phyloP scores from a whole-genome alignment of 148 eudicot genomes.

The Amaranthus hypochondriacus region DNA sequence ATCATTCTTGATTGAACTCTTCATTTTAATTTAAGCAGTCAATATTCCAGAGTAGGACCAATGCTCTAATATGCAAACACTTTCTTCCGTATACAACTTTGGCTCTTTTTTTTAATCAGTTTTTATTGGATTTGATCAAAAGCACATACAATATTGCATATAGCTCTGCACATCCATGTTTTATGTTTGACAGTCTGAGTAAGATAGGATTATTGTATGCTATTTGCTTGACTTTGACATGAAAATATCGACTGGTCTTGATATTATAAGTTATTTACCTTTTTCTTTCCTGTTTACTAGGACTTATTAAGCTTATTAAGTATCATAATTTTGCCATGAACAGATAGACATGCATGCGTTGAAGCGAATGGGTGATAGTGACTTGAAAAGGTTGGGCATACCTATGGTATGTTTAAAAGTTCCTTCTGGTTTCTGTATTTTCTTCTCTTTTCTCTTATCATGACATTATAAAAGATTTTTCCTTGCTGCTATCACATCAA shows the following conservation, averaged over 20 bases:
- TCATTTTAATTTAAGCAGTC: background rate
- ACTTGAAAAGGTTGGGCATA: slow-evolving; percentile 83
- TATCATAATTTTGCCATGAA: slow-evolving; percentile 18
- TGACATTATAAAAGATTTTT: background rate
- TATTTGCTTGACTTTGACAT: background rate
- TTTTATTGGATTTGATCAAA: background rate
- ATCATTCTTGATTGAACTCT: background rate
- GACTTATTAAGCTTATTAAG: slow-evolving; percentile 3
- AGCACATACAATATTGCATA: background rate
- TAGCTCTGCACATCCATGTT: background rate
- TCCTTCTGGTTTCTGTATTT: background rate
- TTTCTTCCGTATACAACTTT: no score
- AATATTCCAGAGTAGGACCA: background rate
- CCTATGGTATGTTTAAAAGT: slow-evolving; percentile 50
- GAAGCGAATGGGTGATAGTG: slow-evolving; percentile 80
- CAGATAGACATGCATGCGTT: slow-evolving; percentile 84
- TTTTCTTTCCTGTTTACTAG: background rate
- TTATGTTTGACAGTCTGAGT: no score
- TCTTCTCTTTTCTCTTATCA: slow-evolving; percentile 1
- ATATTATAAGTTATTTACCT: background rate
- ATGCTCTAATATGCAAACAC: background rate
- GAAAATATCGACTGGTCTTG: background rate
- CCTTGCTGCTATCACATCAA: background rate
- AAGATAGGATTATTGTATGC: no score
- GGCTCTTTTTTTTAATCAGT: no score